Base-by-base conservation (phyloP, 2,329 filamentous ascomycete species). In the Pseudogymnoascus sp. region DNA sequence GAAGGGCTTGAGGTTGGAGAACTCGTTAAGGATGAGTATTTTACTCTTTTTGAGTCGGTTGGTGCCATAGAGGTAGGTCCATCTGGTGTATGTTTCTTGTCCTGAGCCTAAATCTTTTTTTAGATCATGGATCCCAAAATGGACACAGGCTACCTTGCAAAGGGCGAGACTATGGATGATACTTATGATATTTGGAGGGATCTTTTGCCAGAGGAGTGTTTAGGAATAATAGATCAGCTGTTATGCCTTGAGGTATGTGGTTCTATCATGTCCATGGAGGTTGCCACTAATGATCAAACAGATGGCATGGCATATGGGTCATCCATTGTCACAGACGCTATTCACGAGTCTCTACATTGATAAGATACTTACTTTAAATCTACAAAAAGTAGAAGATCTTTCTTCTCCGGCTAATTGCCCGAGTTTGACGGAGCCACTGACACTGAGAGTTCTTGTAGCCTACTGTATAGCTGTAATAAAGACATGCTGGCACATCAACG, bases 101-200 rank as follows among this genome's bases (percentile, higher is more conserved):
- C 38, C 12, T 19, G 25, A 25, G 16, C 3, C 16, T 41, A 36
- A 14, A 16, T 33, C 38, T 23, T 55, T 41, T 28, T 35, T 9
- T 70, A 99, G 94, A 96, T 99, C 69, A 97, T 97, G 91, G 94
- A 99, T 72, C 87, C 90, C 0, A 99, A 97, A 76, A 99, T 99
- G 94, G 94, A 99, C 75, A 97, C 91, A 72, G 94, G 94, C 28
- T 92, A 88, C 67, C 79, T 95, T 5, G 82, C 85, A 19, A 84
- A 88, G 6, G 89, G 87, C 30, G 91, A 96, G 70, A 85, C 86
- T n/a, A 83, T 93, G 35, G 90, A 96, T 64, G 88, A 93, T 66
- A 83, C 89, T 60, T 96, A 93, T 74, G 88, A 96, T 70, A 84
- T 92, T 41, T 78, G 84, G 45, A 79, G 81, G 55, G 78, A 83